phyloP scores from a whole-genome alignment of 768 basidiomycete genomes.

The Suillus sp. region DNA sequence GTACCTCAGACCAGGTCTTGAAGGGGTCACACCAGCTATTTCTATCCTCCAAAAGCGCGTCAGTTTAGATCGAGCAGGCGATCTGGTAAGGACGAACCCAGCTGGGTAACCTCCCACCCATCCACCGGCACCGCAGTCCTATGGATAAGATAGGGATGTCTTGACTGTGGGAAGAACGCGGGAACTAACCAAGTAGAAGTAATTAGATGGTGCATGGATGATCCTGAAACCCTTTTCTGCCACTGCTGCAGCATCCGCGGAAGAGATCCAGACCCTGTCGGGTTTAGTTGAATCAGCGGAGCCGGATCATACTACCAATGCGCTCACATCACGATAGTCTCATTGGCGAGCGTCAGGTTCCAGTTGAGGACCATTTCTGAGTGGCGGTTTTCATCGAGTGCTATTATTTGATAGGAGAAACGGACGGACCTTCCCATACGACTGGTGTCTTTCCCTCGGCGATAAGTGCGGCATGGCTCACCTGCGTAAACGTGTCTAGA shows the following conservation, averaged over 20 bases:
- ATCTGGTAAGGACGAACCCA: conserved; percentile 25
- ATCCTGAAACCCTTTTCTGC: conserved; percentile 43
- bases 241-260: conserved; percentile 40
- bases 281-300: background rate
- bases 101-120: conserved; percentile 43
- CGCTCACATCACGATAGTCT: conserved; percentile 44
- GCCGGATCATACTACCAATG: background rate
- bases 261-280: conserved; percentile 50
- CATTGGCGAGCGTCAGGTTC: conserved; percentile 42
- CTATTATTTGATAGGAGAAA: background rate
- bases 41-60: conserved; percentile 19
- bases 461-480: conserved; percentile 58
- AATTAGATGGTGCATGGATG: conserved; percentile 51
- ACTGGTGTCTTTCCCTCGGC: conserved; percentile 70
- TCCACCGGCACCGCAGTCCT: conserved; percentile 51
- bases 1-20: conserved; percentile 53
- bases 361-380: conserved; percentile 50
- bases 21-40: conserved; percentile 54
- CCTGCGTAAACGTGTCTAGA: conserved; percentile 59
- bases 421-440: conserved; percentile 70
- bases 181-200: conserved; percentile 49
- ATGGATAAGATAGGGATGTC: conserved; percentile 8
- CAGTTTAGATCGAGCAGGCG: background rate
- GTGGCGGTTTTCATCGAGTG: background rate
- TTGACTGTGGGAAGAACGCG: background rate